Base-by-base conservation (phyloP, 1,139 yeast species). In the Zygoascus hellenicus region DNA sequence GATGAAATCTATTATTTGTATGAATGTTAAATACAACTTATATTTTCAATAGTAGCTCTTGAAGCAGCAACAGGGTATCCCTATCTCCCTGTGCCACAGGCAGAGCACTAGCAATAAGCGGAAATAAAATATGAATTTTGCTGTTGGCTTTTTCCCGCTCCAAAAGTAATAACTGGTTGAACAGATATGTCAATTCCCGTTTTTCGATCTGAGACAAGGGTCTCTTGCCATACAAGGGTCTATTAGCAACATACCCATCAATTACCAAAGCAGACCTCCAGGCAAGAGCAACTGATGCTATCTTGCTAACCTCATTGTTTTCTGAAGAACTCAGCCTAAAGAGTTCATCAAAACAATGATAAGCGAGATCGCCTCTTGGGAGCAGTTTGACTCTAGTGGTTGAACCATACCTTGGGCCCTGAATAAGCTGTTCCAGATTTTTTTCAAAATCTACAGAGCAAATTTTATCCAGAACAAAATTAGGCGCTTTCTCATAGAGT, bases 191-290 rank as follows among this genome's bases (percentile, higher is more conserved):
- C 13, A 81, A 57, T 56, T 81, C 88, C 9, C 62, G 56, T 29
- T 72, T 71, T 50, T 80, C 79, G 11, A 80, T 62, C 31, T 70
- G 67, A 0, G 83, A 74, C 37, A 78, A 65, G 1, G 90, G 89
- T 36, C 71, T 71, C 16, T 59, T 63, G 26, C 78, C 76, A 7
- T 79, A 60, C 5, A 81, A 60, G 11, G 70, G 73, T 44, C 71
- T 74, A 51, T 80, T 81, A 2, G 78, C 72, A 7, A 79, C 64
- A 51, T 72, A 78, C 47, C 76, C 74, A 46, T 77, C 68, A 32
- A 83, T 60, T 0, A 75, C 72, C 49, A 80, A 67, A 0, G 79
- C 75, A 9, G 72, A 65, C 36, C 89, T 69, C 9, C 76, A 67
- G 0, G 72, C 60, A 34, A 79, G 62, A 49, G 66, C 75, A 1